Percentiles rank a stretch among this genome's conserved stretches.
These are phyloP conservation scores for Aspergillus sp. DNA, from an alignment of 2,329 filamentous ascomycete genomes.

Conservation along the genomic window DNA sequence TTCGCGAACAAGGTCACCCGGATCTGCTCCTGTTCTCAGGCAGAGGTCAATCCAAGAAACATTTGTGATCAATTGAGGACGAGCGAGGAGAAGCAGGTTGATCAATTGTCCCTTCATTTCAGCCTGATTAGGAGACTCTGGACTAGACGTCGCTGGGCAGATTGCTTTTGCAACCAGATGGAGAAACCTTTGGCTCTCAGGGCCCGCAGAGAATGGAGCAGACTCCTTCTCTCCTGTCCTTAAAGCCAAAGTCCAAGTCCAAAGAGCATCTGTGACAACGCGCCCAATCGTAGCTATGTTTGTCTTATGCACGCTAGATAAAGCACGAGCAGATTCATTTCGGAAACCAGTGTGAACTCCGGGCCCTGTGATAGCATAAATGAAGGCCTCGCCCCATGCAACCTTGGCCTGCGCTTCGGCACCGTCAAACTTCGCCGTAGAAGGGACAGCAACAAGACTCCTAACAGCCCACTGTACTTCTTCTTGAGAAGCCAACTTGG, in stretches of 20 bases:
- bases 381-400: slow-evolving; percentile 80
- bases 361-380: slow-evolving; percentile 72
- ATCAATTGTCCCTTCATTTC: slow-evolving; percentile 70
- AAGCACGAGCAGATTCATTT: slow-evolving; percentile 59
- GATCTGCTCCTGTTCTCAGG: slow-evolving; percentile 76
- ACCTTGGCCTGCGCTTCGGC: slow-evolving; percentile 51
- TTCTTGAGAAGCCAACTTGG: slow-evolving; percentile 71
- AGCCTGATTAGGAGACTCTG: slow-evolving; percentile 31
- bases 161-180: slow-evolving; percentile 54
- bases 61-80: slow-evolving; percentile 72
- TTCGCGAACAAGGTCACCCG: slow-evolving; percentile 70
- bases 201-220: slow-evolving; percentile 64
- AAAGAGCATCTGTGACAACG: slow-evolving; percentile 71
- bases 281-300: slow-evolving; percentile 59
- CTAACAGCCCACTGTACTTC: slow-evolving; percentile 76
- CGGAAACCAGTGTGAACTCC: slow-evolving; percentile 62
- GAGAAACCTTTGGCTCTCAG: slow-evolving; percentile 61
- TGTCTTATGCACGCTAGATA: slow-evolving; percentile 66
- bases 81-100: slow-evolving; percentile 73
- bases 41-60: slow-evolving; percentile 88
- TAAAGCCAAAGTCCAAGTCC: slow-evolving; percentile 72
- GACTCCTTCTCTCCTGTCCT: slow-evolving; percentile 76
- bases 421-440: slow-evolving; percentile 53
- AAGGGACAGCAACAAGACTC: slow-evolving; percentile 64
- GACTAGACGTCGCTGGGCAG: slow-evolving; percentile 30